These are phyloP conservation scores for Plantago major DNA, from an alignment of 257 asterid genomes.

Conservation along the genomic window DNA sequence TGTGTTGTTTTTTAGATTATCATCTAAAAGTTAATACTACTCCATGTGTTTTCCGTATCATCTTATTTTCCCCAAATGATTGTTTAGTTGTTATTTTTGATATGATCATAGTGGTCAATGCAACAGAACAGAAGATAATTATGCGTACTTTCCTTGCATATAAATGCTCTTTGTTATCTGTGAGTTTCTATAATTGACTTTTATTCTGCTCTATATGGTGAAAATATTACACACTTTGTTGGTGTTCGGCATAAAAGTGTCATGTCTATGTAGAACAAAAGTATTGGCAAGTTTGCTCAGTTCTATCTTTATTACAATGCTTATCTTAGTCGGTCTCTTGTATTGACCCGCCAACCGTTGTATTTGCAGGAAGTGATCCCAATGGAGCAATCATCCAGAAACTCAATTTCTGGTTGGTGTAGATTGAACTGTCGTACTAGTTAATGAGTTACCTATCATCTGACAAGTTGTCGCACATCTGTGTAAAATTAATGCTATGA, in stretches of 20 bases:
- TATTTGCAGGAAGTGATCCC: constrained; percentile 27
- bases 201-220: too few species aligned
- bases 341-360: background rate
- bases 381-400: constrained; percentile 40
- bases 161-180: too few species aligned
- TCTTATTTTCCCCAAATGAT: background rate
- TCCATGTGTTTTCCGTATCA: background rate
- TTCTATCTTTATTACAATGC: background rate
- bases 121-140: constrained; percentile 14
- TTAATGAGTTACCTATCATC: constrained; percentile 6
- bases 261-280: background rate
- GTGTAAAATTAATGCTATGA: background rate
- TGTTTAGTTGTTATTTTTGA: background rate
- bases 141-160: constrained; percentile 7
- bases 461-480: constrained; percentile 4
- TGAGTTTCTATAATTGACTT: too few species aligned
- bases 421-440: constrained; percentile 1
- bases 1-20: constrained; percentile 26
- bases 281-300: background rate
- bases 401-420: constrained; percentile 33
- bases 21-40: constrained; percentile 24
- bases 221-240: too few species aligned
- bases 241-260: background rate
- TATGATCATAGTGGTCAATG: background rate
- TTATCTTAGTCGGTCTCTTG: background rate